phyloP scores from a whole-genome alignment of 306 rosid genomes.

The Sicyos edulis region DNA sequence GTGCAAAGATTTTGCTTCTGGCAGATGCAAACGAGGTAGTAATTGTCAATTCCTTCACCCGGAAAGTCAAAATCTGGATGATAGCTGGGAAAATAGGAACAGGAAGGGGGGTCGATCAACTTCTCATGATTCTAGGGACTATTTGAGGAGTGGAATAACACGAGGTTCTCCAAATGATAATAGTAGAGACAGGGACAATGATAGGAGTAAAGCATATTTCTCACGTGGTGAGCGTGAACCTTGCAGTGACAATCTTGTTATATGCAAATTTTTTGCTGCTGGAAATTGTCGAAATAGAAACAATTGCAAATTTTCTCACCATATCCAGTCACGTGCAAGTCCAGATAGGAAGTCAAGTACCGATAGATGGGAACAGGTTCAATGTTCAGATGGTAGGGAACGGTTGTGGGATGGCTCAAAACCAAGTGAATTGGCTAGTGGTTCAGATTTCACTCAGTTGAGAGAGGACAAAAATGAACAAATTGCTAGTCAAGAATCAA shows the following conservation, averaged over 20 bases:
- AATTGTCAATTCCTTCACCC: slow-evolving; percentile 70
- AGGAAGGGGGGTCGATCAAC: slow-evolving; percentile 60
- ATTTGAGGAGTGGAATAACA: slow-evolving; percentile 52
- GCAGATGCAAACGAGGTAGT: slow-evolving; percentile 88
- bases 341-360: slow-evolving; percentile 65
- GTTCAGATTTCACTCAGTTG: slow-evolving; percentile 40
- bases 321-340: slow-evolving; percentile 50
- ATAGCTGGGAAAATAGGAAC: slow-evolving; percentile 65
- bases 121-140: slow-evolving; percentile 47
- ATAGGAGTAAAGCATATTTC: slow-evolving; percentile 49
- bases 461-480: slow-evolving; percentile 41
- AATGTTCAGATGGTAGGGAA: slow-evolving; percentile 12
- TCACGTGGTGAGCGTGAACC: slow-evolving; percentile 61
- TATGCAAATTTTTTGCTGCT: slow-evolving; percentile 74
- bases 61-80: slow-evolving; percentile 51
- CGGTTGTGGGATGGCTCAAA: slow-evolving; percentile 42
- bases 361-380: slow-evolving; percentile 45
- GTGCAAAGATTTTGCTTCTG: slow-evolving; percentile 73
- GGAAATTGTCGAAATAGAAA: slow-evolving; percentile 94
- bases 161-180: slow-evolving; percentile 49
- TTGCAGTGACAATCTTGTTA: slow-evolving; percentile 43
- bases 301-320: slow-evolving; percentile 81
- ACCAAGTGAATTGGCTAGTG: slow-evolving; percentile 39
- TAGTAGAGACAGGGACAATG: slow-evolving; percentile 59
- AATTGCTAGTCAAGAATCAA: slow-evolving; percentile 36